Base-by-base conservation (phyloP, 768 basidiomycete genomes). In the Infundibulicybe gibba region DNA sequence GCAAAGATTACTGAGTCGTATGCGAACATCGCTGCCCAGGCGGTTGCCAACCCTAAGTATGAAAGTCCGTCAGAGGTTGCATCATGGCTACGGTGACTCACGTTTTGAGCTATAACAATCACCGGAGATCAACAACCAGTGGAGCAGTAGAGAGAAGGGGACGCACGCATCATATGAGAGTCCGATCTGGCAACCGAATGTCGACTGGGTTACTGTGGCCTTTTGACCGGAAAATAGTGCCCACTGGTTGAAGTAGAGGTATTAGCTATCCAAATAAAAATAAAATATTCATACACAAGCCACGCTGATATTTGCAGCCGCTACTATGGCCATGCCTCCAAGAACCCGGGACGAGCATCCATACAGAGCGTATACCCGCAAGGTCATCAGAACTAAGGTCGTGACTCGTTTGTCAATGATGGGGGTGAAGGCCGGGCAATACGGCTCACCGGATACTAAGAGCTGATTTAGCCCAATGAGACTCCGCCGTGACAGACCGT, bases 321-420 rank as follows among this genome's bases (percentile, higher is more conserved):
- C 70, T 20, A 62, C 59, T 5, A 57, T 54, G 1, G 73, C 14
- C 57, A 79, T 57, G 25, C 58, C 62, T 5, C 53, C 47, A n/a
- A 74, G 49, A 32, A 79, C 55, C n/a, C 65, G 62, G 38, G 62
- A 49, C 15, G 69, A 71, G 32, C 71, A 57, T 10, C 64, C 61
- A 47, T 78, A 81, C 12, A 82, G 57, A 4, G 80, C 79, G 48
- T 71, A 74, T 43, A 74, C 74, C 34, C 80, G 73, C 38, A 76
- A 56, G 11, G 69, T 68, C 21, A 79, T 63, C 25, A 74, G 67
- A 48, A 65, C 74, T 77, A 6, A 25, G 40, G 31, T 39, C 41
- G 16, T n/a, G 21, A 15, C 12, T 39, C 41, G 16, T 9, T 13
- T 3, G 25, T 25, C 25, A 25, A 25, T n/a, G n/a, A n/a, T n/a